Percentiles rank a stretch among this genome's conserved stretches.
phyloP scores from a whole-genome alignment of 495 filamentous ascomycete species.

The Aspergillus affinis region DNA sequence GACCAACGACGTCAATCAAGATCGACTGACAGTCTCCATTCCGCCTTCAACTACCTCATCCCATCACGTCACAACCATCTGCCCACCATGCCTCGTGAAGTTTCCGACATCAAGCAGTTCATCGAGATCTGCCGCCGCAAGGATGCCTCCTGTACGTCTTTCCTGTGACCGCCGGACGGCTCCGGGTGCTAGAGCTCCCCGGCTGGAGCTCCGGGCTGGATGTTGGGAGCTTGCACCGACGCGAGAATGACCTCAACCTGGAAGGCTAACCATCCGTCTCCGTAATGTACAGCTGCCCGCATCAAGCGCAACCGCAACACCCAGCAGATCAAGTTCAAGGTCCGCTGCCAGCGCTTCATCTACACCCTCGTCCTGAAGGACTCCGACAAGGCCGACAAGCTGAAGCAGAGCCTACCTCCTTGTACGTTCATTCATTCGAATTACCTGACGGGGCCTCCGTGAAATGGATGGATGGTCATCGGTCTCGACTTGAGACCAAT shows the following conservation, averaged over 20 bases:
- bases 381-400: slow-evolving; percentile 98
- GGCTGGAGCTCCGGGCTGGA: slow-evolving; percentile 6
- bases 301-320: slow-evolving; percentile 93
- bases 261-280: slow-evolving; percentile 15
- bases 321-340: slow-evolving; percentile 99
- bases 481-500: neutral
- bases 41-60: slow-evolving; percentile 10
- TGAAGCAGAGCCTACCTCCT: slow-evolving; percentile 97
- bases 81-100: slow-evolving; percentile 89
- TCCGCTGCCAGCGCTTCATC: slow-evolving; percentile 89
- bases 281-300: slow-evolving; percentile 81
- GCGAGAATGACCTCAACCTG: neutral
- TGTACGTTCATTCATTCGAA: slow-evolving; percentile 57
- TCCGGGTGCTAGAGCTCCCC: neutral
- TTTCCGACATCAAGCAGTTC: slow-evolving; percentile 99
- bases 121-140: slow-evolving; percentile 99
- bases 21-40: slow-evolving; percentile 12
- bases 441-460: neutral
- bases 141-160: slow-evolving; percentile 88
- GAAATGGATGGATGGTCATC: neutral
- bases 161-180: neutral
- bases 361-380: slow-evolving; percentile 99
- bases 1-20: slow-evolving; percentile 18
- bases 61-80: slow-evolving; percentile 17
- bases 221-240: neutral